phyloP scores from a whole-genome alignment of 768 basidiomycete genomes.

The Boletus tomentosulus region DNA sequence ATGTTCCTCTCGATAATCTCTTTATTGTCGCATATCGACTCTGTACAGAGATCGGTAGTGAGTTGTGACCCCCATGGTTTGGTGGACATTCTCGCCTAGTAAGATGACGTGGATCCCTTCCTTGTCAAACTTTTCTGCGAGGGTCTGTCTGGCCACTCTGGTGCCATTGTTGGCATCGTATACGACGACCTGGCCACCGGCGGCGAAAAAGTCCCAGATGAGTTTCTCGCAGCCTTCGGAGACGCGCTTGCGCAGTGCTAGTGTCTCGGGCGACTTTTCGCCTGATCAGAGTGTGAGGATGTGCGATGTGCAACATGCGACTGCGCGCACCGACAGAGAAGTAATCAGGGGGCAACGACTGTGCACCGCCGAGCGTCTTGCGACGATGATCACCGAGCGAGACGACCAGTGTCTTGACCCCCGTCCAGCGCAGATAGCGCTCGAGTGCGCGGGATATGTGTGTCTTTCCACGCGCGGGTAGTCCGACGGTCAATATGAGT shows the following conservation, averaged over 20 bases:
- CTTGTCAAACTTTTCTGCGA: conserved; percentile 84
- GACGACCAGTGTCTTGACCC: conserved; percentile 92
- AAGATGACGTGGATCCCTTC: conserved; percentile 89
- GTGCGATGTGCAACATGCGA: background rate
- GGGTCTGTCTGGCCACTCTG: conserved; percentile 54
- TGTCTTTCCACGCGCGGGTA: conserved; percentile 94
- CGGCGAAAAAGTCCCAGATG: conserved; percentile 84
- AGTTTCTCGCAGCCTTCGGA: conserved; percentile 82
- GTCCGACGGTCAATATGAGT: conserved; percentile 84
- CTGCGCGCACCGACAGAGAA: conserved; percentile 65
- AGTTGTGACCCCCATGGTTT: background rate
- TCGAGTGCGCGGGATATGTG: conserved; percentile 95
- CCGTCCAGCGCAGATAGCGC: conserved; percentile 97
- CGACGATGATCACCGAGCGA: conserved; percentile 94
- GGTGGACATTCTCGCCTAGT: conserved; percentile 56
- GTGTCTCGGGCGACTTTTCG: conserved; percentile 76
- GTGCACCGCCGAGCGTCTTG: conserved; percentile 82
- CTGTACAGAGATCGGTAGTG: conserved; percentile 38
- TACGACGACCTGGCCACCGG: conserved; percentile 92
- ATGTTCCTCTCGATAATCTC: conserved; percentile 95
- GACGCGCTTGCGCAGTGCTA: conserved; percentile 68
- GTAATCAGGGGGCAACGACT: conserved; percentile 88
- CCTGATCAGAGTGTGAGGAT: conserved; percentile 39
- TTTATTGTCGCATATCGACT: conserved; percentile 86
- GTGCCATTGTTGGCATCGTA: conserved; percentile 98